Base-by-base conservation (phyloP, 768 basidiomycete species). In the Butyriboletus loyo region DNA sequence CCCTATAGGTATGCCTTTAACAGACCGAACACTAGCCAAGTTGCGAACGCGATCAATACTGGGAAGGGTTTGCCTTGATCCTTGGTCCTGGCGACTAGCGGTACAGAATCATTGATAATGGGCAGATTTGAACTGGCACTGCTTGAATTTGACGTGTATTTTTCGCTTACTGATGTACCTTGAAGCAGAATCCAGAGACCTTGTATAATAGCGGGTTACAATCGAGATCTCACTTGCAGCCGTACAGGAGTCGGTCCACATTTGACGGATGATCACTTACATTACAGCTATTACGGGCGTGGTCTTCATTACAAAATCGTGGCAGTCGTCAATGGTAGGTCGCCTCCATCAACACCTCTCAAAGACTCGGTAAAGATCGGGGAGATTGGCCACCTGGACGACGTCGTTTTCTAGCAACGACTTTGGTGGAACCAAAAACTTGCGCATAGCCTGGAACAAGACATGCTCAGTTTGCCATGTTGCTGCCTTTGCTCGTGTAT, bases 351-450 rank as follows among this genome's bases (percentile, higher is more conserved):
- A 98, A 65, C 95, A 98, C 57, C 95, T 73, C 72, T 98, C 95
- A 63, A 98, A 99, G 0, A 98, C 89, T 56, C 88, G 86, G 69
- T 97, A 99, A 48, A 99, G 73, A 57, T 95, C 92, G 2, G 93
- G 93, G 38, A 98, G 71, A 67, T 83, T 88, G 10, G 97, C 94
- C 19, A 96, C 82, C 70, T 95, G 90, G 2, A 92, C 83, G 5
- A 98, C 84, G 62, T 92, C 89, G 25, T 66, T 66, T 58, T 86
- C 88, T 45, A 87, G 75, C 53, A 87, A 73, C 3, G 79, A 80
- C 66, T 80, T 86, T 7, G 78, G 92, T 40, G 84, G 82, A 6
- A 73, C 67, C 13, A 96, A 72, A 68, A 96, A 89, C 48, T 83
- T 80, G 52, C 90, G 81, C 75, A 93, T 81, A 0, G 87, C 82